phyloP scores from a whole-genome alignment of 768 basidiomycete species.

The Amanita fuliginea region DNA sequence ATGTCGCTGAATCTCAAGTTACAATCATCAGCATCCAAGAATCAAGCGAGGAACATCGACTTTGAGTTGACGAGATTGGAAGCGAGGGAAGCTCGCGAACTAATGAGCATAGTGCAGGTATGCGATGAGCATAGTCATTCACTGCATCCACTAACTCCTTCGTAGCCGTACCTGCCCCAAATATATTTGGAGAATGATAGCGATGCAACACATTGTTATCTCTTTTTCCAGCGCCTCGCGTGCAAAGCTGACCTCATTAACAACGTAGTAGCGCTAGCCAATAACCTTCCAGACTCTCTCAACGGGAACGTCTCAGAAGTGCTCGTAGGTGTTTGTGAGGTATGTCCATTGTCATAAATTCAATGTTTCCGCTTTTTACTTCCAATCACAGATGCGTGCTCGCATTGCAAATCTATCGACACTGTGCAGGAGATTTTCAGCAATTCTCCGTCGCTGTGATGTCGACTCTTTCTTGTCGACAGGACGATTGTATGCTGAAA shows the following conservation, averaged over 20 bases:
- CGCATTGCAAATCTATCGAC: constrained; percentile 72
- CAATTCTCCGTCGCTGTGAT: constrained; percentile 70
- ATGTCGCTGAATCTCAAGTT: constrained; percentile 93
- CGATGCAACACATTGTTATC: constrained; percentile 79
- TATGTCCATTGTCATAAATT: constrained; percentile 18
- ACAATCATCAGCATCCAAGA: constrained; percentile 84
- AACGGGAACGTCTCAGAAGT: constrained; percentile 73
- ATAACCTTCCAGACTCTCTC: constrained; percentile 78
- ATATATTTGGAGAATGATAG: constrained; percentile 83
- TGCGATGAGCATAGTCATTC: background rate
- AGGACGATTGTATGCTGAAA: constrained; percentile 75
- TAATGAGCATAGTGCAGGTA: constrained; percentile 78
- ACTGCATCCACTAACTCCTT: constrained; percentile 1
- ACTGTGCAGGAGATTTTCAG: constrained; percentile 83
- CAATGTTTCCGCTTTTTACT: background rate
- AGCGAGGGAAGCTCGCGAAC: constrained; percentile 69
- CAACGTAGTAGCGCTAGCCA: constrained; percentile 67
- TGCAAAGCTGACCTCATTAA: constrained; percentile 85
- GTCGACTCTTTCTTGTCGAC: constrained; percentile 79
- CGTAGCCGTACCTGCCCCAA: constrained; percentile 83
- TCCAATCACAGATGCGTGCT: constrained; percentile 56
- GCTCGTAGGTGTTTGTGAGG: constrained; percentile 93
- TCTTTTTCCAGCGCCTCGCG: constrained; percentile 88
- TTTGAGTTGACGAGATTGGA: constrained; percentile 82
- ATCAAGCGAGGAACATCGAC: constrained; percentile 83